phyloP scores from a whole-genome alignment of 441 rosid genomes.

The Euphorbia corollata region DNA sequence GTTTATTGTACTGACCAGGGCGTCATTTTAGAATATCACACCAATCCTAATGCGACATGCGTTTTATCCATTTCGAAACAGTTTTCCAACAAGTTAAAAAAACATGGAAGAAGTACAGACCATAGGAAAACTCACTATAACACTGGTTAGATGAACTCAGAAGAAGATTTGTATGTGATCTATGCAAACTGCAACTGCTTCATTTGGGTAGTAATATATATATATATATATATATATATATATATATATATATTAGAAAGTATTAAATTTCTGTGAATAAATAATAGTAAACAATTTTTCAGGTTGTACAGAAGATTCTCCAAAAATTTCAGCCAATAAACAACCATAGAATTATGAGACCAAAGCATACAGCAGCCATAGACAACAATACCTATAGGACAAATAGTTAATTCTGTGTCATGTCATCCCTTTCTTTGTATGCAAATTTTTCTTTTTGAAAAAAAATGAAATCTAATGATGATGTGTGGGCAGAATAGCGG shows the following conservation, averaged over 20 bases:
- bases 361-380: neutral
- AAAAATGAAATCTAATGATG: no score
- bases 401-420: neutral
- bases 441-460: no score
- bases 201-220: constrained; percentile 3
- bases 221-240: no score
- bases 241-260: no score
- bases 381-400: neutral
- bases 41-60: no score
- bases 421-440: neutral
- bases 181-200: constrained; percentile 5
- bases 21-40: no score
- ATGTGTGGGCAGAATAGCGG: no score
- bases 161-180: constrained; percentile 14
- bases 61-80: no score
- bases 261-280: constrained; percentile 16
- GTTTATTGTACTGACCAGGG: neutral
- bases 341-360: neutral
- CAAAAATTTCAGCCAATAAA: neutral
- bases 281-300: constrained; percentile 3
- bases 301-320: neutral
- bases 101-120: no score
- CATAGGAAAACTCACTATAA: no score
- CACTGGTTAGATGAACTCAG: constrained; percentile 10
- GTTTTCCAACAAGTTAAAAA: no score